Base-by-base conservation (phyloP, 2,329 filamentous ascomycete genomes). In the Colletotrichum eleusines region DNA sequence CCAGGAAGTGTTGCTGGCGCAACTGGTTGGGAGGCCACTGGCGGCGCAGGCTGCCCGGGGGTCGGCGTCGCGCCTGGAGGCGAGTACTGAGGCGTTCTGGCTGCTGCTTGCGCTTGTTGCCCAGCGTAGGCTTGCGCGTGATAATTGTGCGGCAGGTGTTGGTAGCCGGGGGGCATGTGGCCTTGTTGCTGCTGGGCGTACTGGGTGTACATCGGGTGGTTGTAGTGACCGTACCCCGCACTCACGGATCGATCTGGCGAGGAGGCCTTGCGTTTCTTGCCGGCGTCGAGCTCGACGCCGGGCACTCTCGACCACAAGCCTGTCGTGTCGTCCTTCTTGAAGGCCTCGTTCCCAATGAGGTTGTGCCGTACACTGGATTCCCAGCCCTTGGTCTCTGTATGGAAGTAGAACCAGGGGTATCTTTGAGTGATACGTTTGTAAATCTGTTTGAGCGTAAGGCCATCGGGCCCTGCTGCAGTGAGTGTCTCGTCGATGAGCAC, bases 301-400 rank as follows among this genome's bases (percentile, higher is more conserved):
- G 85, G 85, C 28, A 89, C 85, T 44, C 88, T 86, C 69, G 83
- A 85, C 88, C 88, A 90, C 26, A 88, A 79, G 53, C 86, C 84
- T 1, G 85, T 87, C 35, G 84, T 83, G 46, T 89, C 86, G 71
- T 87, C 85, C 77, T 90, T 90, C 73, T 82, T 83, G 76, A 90
- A 90, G 8, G 87, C 88, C 73, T 87, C 86, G 76, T 90, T 90
- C 2, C 87, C 88, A 73, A 90, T 89, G 35, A 90, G 82, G 67
- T 90, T 90, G 74, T 90, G 88, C 0, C 88, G 86, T n/a, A 90
- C 88, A 74, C 87, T 90, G 74, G 88, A 90, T 77, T 90, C 88
- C 88, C 88, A 90, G n/a, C 88, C 88, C 76, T 89, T 90, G 7
- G 88, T 90, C 75, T 88, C 87, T 23, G 87, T 87, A 64, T 82